Percentiles rank a stretch among this genome's conserved stretches.
phyloP scores from a whole-genome alignment of 805 yeast species.

The Candida insectalens region DNA sequence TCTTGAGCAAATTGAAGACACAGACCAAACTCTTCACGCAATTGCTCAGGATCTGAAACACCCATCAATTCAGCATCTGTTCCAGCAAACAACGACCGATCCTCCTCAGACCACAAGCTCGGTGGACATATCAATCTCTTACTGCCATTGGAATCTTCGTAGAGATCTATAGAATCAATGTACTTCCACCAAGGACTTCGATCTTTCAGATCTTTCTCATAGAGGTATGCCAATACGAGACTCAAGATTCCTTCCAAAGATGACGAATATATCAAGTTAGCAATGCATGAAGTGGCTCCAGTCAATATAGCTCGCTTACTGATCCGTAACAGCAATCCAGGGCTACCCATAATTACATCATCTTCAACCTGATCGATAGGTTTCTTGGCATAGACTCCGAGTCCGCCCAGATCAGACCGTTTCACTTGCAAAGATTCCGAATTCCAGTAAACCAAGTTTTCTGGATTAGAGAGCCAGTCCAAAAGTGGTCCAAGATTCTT shows the following conservation, averaged over 20 bases:
- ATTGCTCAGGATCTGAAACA: slow-evolving; percentile 40
- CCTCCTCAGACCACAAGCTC: slow-evolving; percentile 50
- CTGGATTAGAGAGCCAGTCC: slow-evolving; percentile 41
- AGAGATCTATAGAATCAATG: slow-evolving; percentile 39
- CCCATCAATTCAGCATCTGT: slow-evolving; percentile 57
- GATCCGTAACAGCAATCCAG: slow-evolving; percentile 37
- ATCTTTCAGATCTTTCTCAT: slow-evolving; percentile 51
- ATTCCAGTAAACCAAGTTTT: slow-evolving; percentile 45
- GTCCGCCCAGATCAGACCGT: slow-evolving; percentile 48
- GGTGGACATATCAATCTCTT: slow-evolving; percentile 41
- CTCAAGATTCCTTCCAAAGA: slow-evolving; percentile 56
- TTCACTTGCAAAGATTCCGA: slow-evolving; percentile 33
- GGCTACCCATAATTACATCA: slow-evolving; percentile 14
- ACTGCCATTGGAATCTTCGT: slow-evolving; percentile 13
- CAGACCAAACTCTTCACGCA: slow-evolving; percentile 29
- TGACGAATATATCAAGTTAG: slow-evolving; percentile 57
- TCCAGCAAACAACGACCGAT: slow-evolving; percentile 39
- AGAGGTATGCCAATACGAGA: slow-evolving; percentile 58
- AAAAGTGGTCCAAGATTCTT: slow-evolving; percentile 22
- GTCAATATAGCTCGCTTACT: slow-evolving; percentile 55
- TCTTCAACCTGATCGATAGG: slow-evolving; percentile 29
- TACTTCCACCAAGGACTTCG: slow-evolving; percentile 76
- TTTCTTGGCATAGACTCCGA: slow-evolving; percentile 58
- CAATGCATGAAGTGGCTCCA: slow-evolving; percentile 48
- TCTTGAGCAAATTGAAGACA: slow-evolving; percentile 32